These are phyloP conservation scores for Paraphaeosphaeria sporulosa DNA, from an alignment of 2,329 filamentous ascomycete genomes.

Conservation along the genomic window DNA sequence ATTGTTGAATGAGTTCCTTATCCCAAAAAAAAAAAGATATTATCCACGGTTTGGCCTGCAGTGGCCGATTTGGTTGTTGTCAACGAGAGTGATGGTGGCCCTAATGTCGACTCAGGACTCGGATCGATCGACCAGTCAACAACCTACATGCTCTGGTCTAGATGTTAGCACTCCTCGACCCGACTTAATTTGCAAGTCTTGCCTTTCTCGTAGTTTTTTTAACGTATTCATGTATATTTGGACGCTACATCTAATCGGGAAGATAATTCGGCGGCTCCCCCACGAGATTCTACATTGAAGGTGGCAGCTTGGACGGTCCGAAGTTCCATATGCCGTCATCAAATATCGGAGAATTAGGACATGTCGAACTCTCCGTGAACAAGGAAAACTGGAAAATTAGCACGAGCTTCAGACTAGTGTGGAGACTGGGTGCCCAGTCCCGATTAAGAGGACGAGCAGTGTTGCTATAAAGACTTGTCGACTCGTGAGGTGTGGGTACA, in stretches of 20 bases:
- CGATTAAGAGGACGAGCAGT: constrained; percentile 11
- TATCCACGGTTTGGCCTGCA: too few species aligned
- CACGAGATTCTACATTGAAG: constrained; percentile 17
- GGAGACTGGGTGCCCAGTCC: constrained; percentile 18
- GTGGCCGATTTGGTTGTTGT: constrained; percentile 3
- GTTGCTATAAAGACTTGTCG: background rate
- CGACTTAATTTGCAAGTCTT: background rate
- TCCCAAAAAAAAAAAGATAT: too few species aligned
- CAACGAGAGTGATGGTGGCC: constrained; percentile 2
- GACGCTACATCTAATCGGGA: constrained; percentile 22
- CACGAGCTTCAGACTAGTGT: background rate
- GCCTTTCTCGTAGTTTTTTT: constrained; percentile 20
- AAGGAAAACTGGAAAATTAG: constrained; percentile 16
- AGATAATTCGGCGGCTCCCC: constrained; percentile 16
- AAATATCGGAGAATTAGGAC: constrained; percentile 17
- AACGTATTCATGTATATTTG: constrained; percentile 21
- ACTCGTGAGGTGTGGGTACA: background rate
- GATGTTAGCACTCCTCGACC: constrained; percentile 2
- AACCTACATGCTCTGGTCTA: constrained; percentile 7
- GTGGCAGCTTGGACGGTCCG: constrained; percentile 15
- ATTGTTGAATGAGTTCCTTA: too few species aligned
- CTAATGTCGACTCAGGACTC: constrained; percentile 5
- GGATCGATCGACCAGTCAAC: constrained; percentile 19
- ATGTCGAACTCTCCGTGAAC: constrained; percentile 17
- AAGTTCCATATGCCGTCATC: constrained; percentile 2